Percentiles rank a stretch among this genome's conserved stretches.
These are phyloP conservation scores for Russula abietina DNA, from an alignment of 768 basidiomycete species.

Conservation along the genomic window DNA sequence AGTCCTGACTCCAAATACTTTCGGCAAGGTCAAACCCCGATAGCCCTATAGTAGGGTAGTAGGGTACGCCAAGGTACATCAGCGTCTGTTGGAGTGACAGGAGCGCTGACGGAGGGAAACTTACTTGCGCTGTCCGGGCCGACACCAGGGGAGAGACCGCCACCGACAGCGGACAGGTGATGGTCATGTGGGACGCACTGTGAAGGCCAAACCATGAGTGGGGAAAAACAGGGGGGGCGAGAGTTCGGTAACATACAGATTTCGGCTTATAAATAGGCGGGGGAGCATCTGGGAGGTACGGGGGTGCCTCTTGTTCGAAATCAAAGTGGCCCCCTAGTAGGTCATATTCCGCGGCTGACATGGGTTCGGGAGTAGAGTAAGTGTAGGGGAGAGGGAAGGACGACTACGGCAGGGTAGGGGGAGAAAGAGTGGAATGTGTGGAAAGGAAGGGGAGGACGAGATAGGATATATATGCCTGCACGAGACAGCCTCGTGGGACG, in stretches of 20 bases:
- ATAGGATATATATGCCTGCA: constrained; percentile 19
- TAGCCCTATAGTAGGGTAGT: constrained; percentile 5
- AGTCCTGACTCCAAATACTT: too few relatives aligned
- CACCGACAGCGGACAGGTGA: not conserved
- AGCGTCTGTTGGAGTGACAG: not conserved
- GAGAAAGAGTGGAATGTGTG: not conserved
- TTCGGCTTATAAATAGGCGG: constrained; percentile 5
- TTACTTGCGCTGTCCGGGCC: constrained; percentile 8
- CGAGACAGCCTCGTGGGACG: constrained; percentile 9
- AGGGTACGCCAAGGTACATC: not conserved
- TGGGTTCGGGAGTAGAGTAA: not conserved
- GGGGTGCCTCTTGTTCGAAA: constrained; percentile 9
- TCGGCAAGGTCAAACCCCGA: constrained; percentile 23
- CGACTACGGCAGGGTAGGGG: not conserved
- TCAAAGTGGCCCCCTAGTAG: constrained; percentile 7
- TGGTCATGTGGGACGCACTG: constrained; percentile 1
- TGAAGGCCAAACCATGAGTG: not conserved
- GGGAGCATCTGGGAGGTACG: constrained; percentile 8
- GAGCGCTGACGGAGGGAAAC: constrained; percentile 6
- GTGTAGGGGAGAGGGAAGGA: not conserved
- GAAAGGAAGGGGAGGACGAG: not conserved
- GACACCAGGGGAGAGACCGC: not conserved
- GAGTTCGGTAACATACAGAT: not conserved
- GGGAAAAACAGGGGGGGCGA: not conserved
- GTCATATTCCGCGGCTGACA: constrained; percentile 9